These are phyloP conservation scores for Phytophthora vignae DNA, from an alignment of 352 stramenopile species.

Conservation along the genomic window DNA sequence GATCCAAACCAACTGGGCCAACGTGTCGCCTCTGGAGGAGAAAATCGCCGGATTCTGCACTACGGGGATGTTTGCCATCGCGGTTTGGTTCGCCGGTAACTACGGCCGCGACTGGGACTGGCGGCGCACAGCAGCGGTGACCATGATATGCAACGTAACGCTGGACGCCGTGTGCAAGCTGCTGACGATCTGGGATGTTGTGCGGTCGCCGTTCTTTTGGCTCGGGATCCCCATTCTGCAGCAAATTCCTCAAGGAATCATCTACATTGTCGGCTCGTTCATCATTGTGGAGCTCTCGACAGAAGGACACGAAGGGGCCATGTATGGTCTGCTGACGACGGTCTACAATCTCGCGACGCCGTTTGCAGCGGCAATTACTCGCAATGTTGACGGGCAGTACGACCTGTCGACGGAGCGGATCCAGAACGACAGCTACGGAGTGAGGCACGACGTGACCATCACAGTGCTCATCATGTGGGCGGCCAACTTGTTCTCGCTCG, in stretches of 20 bases:
- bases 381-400: slow-evolving; percentile 50
- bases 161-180: slow-evolving; percentile 51
- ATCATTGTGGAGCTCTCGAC: slow-evolving; percentile 65
- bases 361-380: slow-evolving; percentile 52
- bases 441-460: slow-evolving; percentile 61
- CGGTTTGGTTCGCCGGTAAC: slow-evolving; percentile 59
- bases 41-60: slow-evolving; percentile 45
- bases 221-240: slow-evolving; percentile 52
- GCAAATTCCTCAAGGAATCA: slow-evolving; percentile 56
- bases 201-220: slow-evolving; percentile 63
- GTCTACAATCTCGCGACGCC: slow-evolving; percentile 62
- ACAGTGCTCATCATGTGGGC: slow-evolving; percentile 63
- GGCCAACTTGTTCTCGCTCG: slow-evolving; percentile 59
- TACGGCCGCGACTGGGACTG: slow-evolving; percentile 71
- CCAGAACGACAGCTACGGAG: slow-evolving; percentile 52
- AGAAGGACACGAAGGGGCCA: slow-evolving; percentile 67
- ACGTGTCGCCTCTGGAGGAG: slow-evolving; percentile 51
- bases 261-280: slow-evolving; percentile 67
- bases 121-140: slow-evolving; percentile 44
- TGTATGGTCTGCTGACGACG: slow-evolving; percentile 72
- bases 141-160: slow-evolving; percentile 42
- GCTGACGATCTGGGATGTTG: slow-evolving; percentile 61
- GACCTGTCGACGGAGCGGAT: slow-evolving; percentile 58
- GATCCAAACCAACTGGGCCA: slow-evolving; percentile 55
- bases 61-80: slow-evolving; percentile 38